Conservation (phyloP, 2,329 filamentous ascomycete genomes). For the Talaromyces rugulosus region DNA sequence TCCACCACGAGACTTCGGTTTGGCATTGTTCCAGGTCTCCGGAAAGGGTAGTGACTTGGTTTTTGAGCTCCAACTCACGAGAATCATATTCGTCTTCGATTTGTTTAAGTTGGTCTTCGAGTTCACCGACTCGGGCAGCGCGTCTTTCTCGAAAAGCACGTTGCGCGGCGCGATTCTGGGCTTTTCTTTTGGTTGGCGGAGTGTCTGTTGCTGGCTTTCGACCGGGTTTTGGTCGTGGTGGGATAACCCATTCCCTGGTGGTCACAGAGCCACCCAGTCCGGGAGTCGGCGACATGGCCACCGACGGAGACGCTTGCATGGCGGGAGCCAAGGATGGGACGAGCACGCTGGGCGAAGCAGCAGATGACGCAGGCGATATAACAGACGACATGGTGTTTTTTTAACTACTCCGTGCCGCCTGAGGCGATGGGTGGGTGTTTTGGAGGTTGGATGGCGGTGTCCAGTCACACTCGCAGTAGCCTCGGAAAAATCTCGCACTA, state of each 20-base stretch:
- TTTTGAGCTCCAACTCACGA: constrained; percentile 48
- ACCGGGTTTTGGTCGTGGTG: constrained; percentile 80
- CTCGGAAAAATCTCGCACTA: neutral
- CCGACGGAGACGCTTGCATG: constrained; percentile 23
- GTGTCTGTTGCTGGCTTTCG: constrained; percentile 92
- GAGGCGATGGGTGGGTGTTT: neutral
- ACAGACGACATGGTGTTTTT: constrained; percentile 5
- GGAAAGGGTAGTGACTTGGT: constrained; percentile 55
- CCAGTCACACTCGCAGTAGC: neutral
- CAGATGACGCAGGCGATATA: constrained; percentile 1
- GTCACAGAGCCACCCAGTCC: constrained; percentile 56
- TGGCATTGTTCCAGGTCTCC: constrained; percentile 63
- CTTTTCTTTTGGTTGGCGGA: constrained; percentile 86
- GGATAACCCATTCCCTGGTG: constrained; percentile 80
- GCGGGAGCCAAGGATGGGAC: constrained; percentile 28
- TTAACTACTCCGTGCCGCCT: neutral
- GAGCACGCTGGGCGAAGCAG: neutral
- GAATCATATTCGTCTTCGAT: constrained; percentile 45
- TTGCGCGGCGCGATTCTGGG: constrained; percentile 90
- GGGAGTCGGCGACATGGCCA: constrained; percentile 25
- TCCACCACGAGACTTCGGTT: constrained; percentile 45
- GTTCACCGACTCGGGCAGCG: constrained; percentile 73
- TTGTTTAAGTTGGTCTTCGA: constrained; percentile 49
- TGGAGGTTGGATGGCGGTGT: neutral
- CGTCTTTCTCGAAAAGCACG: constrained; percentile 84